These are phyloP conservation scores for Didymella lethalis DNA, from an alignment of 2,329 filamentous ascomycete species.

Conservation along the genomic window DNA sequence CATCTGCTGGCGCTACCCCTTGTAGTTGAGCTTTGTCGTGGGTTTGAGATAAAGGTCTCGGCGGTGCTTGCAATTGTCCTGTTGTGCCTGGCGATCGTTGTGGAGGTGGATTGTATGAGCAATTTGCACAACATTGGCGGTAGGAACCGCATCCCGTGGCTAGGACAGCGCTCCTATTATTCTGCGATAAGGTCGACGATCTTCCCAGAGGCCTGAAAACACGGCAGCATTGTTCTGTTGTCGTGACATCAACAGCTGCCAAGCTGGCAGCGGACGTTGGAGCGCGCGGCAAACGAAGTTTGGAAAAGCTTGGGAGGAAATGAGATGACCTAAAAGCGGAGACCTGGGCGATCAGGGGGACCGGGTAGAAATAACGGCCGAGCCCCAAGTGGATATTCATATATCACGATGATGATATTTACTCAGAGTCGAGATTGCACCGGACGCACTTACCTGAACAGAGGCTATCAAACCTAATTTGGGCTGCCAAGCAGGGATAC, in stretches of 20 bases:
- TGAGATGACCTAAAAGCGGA: conserved; percentile 24
- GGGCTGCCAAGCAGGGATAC: conserved; percentile 12
- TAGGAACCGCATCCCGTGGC: neutral
- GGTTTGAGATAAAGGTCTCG: conserved; percentile 18
- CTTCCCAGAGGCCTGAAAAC: neutral
- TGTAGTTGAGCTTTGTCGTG: conserved; percentile 9
- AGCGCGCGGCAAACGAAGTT: conserved; percentile 19
- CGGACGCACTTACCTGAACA: conserved; percentile 18
- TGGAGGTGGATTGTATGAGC: conserved; percentile 13
- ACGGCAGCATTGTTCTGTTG: neutral
- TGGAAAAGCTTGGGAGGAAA: conserved; percentile 19
- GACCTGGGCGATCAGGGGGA: conserved; percentile 19
- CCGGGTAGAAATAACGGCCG: conserved; percentile 18
- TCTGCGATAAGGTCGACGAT: conserved; percentile 5
- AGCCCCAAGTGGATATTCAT: conserved; percentile 17
- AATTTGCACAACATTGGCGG: conserved; percentile 9
- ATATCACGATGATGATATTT: conserved; percentile 20
- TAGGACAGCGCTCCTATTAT: conserved; percentile 2
- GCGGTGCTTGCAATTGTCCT: conserved; percentile 12
- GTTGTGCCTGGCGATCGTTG: conserved; percentile 22
- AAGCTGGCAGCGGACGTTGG: conserved; percentile 2
- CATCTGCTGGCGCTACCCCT: neutral
- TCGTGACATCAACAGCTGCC: conserved; percentile 14
- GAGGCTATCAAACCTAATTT: conserved; percentile 6
- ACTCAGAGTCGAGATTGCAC: conserved; percentile 21